Conservation (phyloP, 2,329 filamentous ascomycete species). For the Fusarium ramigenum region DNA sequence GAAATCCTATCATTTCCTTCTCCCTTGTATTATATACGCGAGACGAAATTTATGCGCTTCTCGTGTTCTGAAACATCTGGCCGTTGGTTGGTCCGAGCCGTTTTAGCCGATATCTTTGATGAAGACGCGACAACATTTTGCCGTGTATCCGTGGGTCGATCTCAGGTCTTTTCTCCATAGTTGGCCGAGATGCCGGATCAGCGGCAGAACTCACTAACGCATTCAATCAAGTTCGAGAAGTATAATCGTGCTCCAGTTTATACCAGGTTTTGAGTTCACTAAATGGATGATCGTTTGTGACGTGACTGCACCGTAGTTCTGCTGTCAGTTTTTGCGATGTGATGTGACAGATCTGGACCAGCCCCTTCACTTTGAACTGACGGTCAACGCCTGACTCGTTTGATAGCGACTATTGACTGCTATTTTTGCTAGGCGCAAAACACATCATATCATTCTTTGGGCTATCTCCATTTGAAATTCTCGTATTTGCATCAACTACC, state of each 20-base stretch:
- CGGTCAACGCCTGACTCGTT: neutral
- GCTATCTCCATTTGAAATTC: neutral
- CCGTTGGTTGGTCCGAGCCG: neutral
- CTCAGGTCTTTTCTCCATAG: neutral
- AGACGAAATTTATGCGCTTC: neutral
- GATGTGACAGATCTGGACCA: too few relatives aligned
- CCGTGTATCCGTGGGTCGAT: conserved; percentile 13
- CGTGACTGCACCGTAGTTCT: neutral
- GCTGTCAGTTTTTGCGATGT: neutral
- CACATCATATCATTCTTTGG: neutral
- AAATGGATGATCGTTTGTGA: neutral
- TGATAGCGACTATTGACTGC: neutral
- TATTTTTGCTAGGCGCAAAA: neutral
- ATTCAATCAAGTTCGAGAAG: neutral
- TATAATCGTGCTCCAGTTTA: neutral
- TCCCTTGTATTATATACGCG: neutral
- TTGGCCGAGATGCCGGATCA: conserved; percentile 13
- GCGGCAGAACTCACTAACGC: neutral
- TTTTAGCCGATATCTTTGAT: neutral
- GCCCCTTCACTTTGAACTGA: neutral
- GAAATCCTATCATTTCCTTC: neutral
- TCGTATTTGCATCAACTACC: neutral
- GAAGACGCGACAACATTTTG: neutral
- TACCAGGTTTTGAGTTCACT: neutral
- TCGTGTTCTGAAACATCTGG: neutral